Evolutionary conservation across 805 yeast genomes (phyloP).

Genomic region (Metschnikowia cubensis): DNA sequence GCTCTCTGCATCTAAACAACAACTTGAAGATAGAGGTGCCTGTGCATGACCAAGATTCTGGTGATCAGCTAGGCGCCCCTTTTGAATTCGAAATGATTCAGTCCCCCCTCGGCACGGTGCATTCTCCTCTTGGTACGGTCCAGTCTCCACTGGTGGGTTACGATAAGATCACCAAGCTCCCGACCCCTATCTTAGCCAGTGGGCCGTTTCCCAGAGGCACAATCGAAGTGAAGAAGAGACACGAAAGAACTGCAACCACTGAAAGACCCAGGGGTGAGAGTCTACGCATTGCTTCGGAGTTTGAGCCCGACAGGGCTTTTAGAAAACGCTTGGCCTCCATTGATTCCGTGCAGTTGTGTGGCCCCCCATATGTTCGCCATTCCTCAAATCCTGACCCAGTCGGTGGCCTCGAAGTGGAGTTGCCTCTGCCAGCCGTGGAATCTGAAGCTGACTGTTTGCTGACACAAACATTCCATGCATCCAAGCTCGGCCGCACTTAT

Average conservation of each 20-base stretch:
- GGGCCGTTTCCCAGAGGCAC: conserved; percentile 9
- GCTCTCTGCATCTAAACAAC: conserved; percentile 1
- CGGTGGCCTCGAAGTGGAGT: neutral
- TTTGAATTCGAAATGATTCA: conserved; percentile 6
- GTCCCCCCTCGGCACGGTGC: neutral
- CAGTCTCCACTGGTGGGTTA: conserved; percentile 14
- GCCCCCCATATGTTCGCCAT: conserved; percentile 5
- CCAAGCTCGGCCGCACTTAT: conserved; percentile 7
- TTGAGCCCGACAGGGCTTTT: conserved; percentile 6
- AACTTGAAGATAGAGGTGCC: conserved; percentile 14
- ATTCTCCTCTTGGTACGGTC: conserved; percentile 1
- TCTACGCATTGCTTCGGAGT: conserved; percentile 13
- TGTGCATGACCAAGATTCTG: neutral
- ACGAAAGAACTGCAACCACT: neutral
- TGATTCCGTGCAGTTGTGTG: neutral
- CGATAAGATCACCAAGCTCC: conserved; percentile 40
- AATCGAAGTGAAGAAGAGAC: conserved; percentile 10
- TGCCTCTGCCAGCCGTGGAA: conserved; percentile 16
- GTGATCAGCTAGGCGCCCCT: conserved; percentile 10
- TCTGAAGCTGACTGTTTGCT: neutral
- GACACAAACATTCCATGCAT: conserved; percentile 12
- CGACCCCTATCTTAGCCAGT: conserved; percentile 37
- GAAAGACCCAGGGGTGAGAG: neutral
- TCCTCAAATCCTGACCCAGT: conserved; percentile 9
- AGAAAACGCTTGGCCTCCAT: conserved; percentile 2